Evolutionary conservation across 108 stramenopile species (phyloP).

Genomic region (Nannochloropsis gaditana): DNA sequence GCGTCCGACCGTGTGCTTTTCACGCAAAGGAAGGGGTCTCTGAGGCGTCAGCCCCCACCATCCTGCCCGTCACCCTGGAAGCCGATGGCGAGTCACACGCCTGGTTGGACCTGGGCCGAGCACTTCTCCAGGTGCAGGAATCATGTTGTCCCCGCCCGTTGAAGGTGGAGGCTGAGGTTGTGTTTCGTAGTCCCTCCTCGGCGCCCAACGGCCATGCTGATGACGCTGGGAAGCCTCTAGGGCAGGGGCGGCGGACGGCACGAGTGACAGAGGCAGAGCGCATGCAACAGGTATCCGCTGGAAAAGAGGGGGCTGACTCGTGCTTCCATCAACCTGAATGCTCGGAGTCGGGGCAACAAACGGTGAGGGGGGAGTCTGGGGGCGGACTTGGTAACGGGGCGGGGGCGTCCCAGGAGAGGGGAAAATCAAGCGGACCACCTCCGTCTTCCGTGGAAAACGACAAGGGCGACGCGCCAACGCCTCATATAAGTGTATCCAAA

Average conservation of each 20-base stretch:
- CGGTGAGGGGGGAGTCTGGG: background rate
- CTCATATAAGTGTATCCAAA: background rate
- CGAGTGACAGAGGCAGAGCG: conserved; percentile 1
- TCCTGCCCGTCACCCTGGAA: background rate
- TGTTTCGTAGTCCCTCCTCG: no score
- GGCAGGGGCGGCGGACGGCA: background rate
- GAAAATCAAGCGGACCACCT: background rate
- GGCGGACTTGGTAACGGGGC: background rate
- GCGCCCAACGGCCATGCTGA: background rate
- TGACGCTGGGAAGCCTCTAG: background rate
- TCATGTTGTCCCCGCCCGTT: background rate
- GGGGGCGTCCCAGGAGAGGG: background rate
- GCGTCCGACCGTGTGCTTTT: background rate
- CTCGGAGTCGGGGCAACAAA: background rate
- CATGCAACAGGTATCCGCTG: background rate
- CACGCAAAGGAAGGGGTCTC: background rate
- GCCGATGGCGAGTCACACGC: conserved; percentile 8
- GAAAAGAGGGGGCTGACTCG: background rate
- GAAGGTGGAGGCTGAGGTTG: background rate
- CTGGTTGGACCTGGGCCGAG: background rate
- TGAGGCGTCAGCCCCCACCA: background rate
- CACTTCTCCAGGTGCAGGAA: background rate
- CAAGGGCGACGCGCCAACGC: background rate
- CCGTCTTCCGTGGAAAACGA: background rate
- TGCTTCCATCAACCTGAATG: no score